phyloP scores from a whole-genome alignment of 2,329 filamentous ascomycete genomes.

The Fusarium armeniacum region DNA sequence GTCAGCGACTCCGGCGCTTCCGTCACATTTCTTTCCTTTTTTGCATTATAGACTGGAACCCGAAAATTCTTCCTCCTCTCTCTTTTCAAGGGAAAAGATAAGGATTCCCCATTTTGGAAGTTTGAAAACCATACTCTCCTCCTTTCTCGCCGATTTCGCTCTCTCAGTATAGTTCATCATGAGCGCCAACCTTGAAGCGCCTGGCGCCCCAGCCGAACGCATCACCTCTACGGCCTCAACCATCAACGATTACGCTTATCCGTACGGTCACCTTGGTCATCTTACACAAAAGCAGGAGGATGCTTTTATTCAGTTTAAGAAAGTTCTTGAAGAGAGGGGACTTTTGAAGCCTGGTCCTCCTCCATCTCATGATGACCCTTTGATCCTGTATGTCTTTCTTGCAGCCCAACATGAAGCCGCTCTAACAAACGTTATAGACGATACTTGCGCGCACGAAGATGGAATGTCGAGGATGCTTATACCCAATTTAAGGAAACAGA shows the following conservation, averaged over 20 bases:
- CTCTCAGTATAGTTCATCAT: slow-evolving; percentile 36
- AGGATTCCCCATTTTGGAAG: slow-evolving; percentile 7
- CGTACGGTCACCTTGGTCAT: slow-evolving; percentile 84
- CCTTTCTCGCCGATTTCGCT: slow-evolving; percentile 23
- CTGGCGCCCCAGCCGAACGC: slow-evolving; percentile 47
- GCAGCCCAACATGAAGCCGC: too few relatives aligned
- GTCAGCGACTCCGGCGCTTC: slow-evolving; percentile 45
- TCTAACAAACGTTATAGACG: slow-evolving; percentile 67
- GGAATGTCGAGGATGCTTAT: slow-evolving; percentile 81
- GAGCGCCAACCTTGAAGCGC: slow-evolving; percentile 46
- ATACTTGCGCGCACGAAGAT: slow-evolving; percentile 87
- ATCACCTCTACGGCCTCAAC: slow-evolving; percentile 52
- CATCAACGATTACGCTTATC: slow-evolving; percentile 67
- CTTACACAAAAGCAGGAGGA: slow-evolving; percentile 77
- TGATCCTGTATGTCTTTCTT: slow-evolving; percentile 70
- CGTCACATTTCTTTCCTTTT: slow-evolving; percentile 33
- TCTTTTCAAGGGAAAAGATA: not conserved
- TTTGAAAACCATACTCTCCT: slow-evolving; percentile 12
- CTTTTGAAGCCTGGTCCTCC: slow-evolving; percentile 71
- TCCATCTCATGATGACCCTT: slow-evolving; percentile 79
- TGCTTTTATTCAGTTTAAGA: slow-evolving; percentile 80
- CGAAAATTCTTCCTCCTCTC: slow-evolving; percentile 18
- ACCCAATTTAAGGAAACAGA: slow-evolving; percentile 90
- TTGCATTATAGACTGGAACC: slow-evolving; percentile 12
- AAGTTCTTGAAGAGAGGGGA: slow-evolving; percentile 72